Evolutionary conservation across 1,139 yeast genomes (phyloP).

Genomic region (Magnusiomyces paraingens): DNA sequence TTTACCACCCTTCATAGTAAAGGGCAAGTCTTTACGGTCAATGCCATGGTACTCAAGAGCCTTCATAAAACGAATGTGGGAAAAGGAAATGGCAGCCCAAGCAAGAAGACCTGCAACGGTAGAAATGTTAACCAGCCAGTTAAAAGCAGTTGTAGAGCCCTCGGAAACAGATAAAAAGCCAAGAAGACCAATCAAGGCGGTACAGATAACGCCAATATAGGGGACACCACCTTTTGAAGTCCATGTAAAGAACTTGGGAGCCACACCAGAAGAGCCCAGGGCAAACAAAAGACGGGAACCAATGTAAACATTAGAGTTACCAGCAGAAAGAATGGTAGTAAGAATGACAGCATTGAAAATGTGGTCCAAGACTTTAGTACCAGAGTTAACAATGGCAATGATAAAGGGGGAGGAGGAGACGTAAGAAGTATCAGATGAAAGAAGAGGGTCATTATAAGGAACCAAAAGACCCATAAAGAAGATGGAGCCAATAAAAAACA

Average conservation of each 20-base stretch:
- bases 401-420: conserved; percentile 58
- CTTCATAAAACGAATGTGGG: conserved; percentile 45
- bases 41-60: conserved; percentile 49
- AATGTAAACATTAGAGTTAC: conserved; percentile 47
- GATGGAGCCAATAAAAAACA: conserved; percentile 62
- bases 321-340: conserved; percentile 47
- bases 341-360: conserved; percentile 45
- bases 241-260: conserved; percentile 42
- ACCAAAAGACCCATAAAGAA: conserved; percentile 57
- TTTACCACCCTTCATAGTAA: conserved; percentile 42
- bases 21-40: conserved; percentile 19
- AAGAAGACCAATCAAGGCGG: conserved; percentile 56
- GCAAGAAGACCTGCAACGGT: conserved; percentile 52
- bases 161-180: conserved; percentile 65
- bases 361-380: conserved; percentile 13
- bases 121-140: conserved; percentile 62
- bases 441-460: conserved; percentile 47
- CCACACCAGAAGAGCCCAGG: conserved; percentile 44
- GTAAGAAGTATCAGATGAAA: conserved; percentile 29
- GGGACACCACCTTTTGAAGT: conserved; percentile 45
- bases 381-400: conserved; percentile 32
- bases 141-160: conserved; percentile 52
- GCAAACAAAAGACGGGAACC: conserved; percentile 45
- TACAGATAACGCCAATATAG: conserved; percentile 40
- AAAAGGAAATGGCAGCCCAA: conserved; percentile 50